Conservation (phyloP, 192 early-diverging fungal genomes). For the Neocallimastix lanati region DNA sequence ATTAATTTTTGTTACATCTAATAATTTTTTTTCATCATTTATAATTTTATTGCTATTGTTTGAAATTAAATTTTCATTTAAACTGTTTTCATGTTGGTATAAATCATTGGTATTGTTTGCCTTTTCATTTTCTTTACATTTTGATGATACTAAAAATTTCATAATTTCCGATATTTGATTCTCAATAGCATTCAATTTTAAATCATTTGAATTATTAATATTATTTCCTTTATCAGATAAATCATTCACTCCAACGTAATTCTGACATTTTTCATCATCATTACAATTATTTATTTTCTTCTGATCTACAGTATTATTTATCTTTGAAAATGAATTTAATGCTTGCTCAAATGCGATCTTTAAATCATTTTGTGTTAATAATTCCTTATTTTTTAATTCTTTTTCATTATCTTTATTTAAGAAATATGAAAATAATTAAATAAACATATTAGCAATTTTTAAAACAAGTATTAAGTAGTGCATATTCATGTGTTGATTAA, state of each 20-base stretch:
- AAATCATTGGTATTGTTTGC: not conserved
- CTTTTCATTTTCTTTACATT: not conserved
- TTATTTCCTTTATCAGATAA: not conserved
- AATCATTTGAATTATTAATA: not conserved
- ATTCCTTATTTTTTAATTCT: not conserved
- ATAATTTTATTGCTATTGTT: no score
- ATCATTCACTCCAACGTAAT: not conserved
- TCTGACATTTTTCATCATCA: not conserved
- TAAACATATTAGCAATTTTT: no score
- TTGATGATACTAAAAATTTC: not conserved
- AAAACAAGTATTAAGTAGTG: no score
- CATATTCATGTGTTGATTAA: no score
- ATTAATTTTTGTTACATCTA: no score
- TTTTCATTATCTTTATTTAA: no score
- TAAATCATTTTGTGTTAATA: not conserved
- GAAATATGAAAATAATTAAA: no score
- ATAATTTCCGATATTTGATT: not conserved
- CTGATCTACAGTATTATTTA: not conserved
- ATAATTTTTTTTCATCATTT: no score
- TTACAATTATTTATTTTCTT: not conserved
- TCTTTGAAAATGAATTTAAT: not conserved
- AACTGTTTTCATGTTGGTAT: no score
- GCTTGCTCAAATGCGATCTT: not conserved
- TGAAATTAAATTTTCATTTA: no score
- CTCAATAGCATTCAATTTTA: not conserved